A percentile compares a stretch with the other conserved stretches of the same genome.
Evolutionary conservation across 1,139 yeast genomes (phyloP).

Genomic region (Trichomonascaceae sp.): DNA sequence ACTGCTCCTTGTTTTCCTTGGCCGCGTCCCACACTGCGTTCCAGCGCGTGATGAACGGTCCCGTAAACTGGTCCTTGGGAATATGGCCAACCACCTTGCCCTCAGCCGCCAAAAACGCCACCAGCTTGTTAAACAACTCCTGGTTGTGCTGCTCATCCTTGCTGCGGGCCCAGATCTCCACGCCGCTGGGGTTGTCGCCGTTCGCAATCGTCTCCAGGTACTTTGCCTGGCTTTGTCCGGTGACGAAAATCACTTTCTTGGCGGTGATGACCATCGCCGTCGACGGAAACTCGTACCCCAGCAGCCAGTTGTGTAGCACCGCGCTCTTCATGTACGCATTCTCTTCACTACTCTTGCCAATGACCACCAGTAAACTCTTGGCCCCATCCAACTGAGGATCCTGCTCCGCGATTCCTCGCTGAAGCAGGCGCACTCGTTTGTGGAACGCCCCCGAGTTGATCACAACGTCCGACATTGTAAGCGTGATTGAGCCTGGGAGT

Average conservation of each 20-base stretch:
- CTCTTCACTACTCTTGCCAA: constrained; percentile 77
- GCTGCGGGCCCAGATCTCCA: constrained; percentile 64
- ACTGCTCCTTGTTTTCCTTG: constrained; percentile 23
- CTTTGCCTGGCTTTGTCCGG: constrained; percentile 81
- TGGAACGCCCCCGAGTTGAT: constrained; percentile 35
- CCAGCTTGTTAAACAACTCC: constrained; percentile 47
- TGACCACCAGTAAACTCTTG: constrained; percentile 49
- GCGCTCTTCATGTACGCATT: constrained; percentile 88
- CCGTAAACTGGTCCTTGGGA: constrained; percentile 63
- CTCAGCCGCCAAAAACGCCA: constrained; percentile 35
- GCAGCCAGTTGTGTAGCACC: constrained; percentile 78
- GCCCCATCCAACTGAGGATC: constrained; percentile 35
- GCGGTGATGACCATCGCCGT: constrained; percentile 60
- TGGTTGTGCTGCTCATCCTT: constrained; percentile 72
- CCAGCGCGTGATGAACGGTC: constrained; percentile 72
- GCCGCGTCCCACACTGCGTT: constrained; percentile 20
- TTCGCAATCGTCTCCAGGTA: constrained; percentile 47
- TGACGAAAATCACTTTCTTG: constrained; percentile 50
- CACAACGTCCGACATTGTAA: constrained; percentile 15
- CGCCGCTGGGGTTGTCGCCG: constrained; percentile 27
- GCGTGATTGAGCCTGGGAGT: no score
- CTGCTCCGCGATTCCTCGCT: constrained; percentile 26
- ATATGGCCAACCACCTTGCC: constrained; percentile 50
- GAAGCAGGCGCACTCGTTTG: constrained; percentile 32
- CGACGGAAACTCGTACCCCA: constrained; percentile 92